Evolutionary conservation across 371 early-diverging fungal genomes (phyloP), one percentile per base, ranked within the genome.

Genomic region (Chytridium lagenaria): DNA sequence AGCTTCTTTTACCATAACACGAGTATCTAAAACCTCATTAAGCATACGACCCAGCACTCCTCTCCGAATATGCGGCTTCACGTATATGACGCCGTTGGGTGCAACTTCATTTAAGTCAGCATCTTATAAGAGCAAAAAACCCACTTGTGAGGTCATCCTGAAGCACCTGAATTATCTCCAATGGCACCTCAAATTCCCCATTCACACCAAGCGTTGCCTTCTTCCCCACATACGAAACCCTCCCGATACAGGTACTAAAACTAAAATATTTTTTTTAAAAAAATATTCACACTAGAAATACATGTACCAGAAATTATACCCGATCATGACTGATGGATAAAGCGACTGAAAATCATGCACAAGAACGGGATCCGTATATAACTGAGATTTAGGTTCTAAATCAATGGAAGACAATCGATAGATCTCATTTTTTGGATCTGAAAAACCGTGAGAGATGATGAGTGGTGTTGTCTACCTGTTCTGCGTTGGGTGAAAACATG

Each of bases 271-370:
- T 38, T 30, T 26, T 5, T 34, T 39, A 3, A 3, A 23, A 61
- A 63, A 26, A 72, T 36, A 65, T 5, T 19, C 26, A 55, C 36
- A 90, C 90, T 94, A 95, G 55, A 92, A 93, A 71, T 96, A 71
- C 10, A 22, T 26, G 7, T 52, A 90, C 90, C 95, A 96, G 57
- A 92, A 93, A 72, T 97, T 97, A 79, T 95, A 95, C 0, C 95
- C 96, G 77, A 95, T 95, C 92, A 97, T 94, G 19, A 97, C 85
- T 37, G 93, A 93, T 5, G 97, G 97, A 73, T 97, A 97, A 19
- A 97, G 80, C 37, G 92, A 92, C 78, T 95, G 95, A 71, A 95
- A 97, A 78, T 97, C 97, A 34, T 96, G 78, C 1, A 97, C 95
- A 1, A 93, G 83, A 36, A 95, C 75, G 0, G 97, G 96, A 74